Evolutionary conservation across 106 monocot genomes (phyloP), one percentile per base, ranked within the genome.

Genomic region (Platanthera zijinensis): DNA sequence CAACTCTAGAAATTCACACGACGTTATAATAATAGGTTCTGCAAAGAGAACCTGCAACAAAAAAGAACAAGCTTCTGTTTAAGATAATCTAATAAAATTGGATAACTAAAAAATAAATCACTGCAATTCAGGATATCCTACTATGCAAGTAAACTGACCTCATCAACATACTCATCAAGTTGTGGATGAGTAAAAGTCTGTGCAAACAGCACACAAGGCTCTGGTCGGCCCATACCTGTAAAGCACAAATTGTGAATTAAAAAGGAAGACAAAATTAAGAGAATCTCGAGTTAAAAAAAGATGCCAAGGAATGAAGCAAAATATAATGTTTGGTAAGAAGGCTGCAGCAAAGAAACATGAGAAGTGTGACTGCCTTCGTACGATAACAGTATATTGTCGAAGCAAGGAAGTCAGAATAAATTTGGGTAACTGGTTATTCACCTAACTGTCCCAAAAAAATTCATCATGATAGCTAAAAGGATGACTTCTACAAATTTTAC

Each of bases 1-100:
- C 86, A 91, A 91, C 91, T 97, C 97, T 30, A 97, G 87, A 84
- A 97, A 90, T 83, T 97, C 97, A 71, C 93, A 97, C 61, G 89
- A 91, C 39, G 91, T 91, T 54, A 97, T 77, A 22, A 97, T 87
- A 75, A 97, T 84, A 28, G 97, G 93, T 79, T 94, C 97, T 19
- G 89, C 82, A 82, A 97, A 97, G 7, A 91, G 71, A 45, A 97
- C 93, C 96, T 93, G 73, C 57, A 85, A 71, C 3, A 70, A 8
- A 70, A 62, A 70, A 39, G 39, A 6, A 66, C 47, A 70, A 17
- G 69, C 39, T 70, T 70, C 48, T 7, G n/a, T 18, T 70, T 70
- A 66, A n/a, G 48, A 15, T 70, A 70, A 70, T 48, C 48, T 17
- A 69, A 70, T 14, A 70, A 48, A 7, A 9, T 66, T 67, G 5